Conservation (phyloP, 179 eudicot genomes). For the Patellifolia procumbens region DNA sequence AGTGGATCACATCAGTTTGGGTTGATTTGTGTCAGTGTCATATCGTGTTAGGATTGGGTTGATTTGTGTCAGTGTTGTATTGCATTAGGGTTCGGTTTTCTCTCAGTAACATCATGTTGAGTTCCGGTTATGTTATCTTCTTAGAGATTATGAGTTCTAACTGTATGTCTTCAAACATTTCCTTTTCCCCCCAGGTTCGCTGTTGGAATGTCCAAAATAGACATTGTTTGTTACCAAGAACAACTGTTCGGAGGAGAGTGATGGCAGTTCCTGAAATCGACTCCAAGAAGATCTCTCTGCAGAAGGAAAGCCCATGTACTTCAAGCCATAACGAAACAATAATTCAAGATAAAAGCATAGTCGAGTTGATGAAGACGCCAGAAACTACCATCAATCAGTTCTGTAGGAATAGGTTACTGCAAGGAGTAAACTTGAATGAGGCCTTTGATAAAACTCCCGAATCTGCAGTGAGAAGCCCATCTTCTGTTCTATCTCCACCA, state of each 20-base stretch:
- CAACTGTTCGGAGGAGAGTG: constrained; percentile 60
- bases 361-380: constrained; percentile 36
- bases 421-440: constrained; percentile 39
- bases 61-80: too few relatives aligned
- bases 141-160: too few relatives aligned
- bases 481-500: constrained; percentile 83
- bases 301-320: constrained; percentile 36
- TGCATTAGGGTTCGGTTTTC: too few relatives aligned
- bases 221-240: constrained; percentile 55
- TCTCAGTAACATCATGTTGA: too few relatives aligned
- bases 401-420: constrained; percentile 31
- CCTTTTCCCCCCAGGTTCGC: constrained; percentile 55
- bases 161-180: too few relatives aligned
- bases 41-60: too few relatives aligned
- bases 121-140: too few relatives aligned
- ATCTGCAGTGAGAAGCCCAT: constrained; percentile 69
- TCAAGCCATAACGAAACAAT: constrained; percentile 29
- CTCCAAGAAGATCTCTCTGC: constrained; percentile 41
- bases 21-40: too few relatives aligned
- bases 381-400: constrained; percentile 54
- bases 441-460: constrained; percentile 62
- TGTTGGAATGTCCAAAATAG: constrained; percentile 67
- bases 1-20: too few relatives aligned
- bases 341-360: constrained; percentile 23
- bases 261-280: constrained; percentile 43